These are phyloP conservation scores for Bryoglossum gracile DNA, from an alignment of 495 filamentous ascomycete genomes.

Conservation along the genomic window DNA sequence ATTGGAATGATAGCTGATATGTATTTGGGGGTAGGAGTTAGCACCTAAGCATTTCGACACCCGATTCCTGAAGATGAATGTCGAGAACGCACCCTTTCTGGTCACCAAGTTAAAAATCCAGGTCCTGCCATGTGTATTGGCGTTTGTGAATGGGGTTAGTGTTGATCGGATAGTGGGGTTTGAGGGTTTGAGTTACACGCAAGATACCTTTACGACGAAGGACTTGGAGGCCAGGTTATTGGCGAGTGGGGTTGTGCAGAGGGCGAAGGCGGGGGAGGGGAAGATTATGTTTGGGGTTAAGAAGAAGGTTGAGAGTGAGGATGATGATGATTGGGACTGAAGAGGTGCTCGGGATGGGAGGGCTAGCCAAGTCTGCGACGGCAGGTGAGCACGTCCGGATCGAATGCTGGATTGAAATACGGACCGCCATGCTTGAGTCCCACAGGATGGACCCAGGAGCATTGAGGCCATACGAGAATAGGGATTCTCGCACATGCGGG, in stretches of 20 bases:
- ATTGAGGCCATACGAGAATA: too few relatives aligned
- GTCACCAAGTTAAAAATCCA: conserved; percentile 62
- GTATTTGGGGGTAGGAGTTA: conserved; percentile 32
- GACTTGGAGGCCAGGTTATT: conserved; percentile 60
- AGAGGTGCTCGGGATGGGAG: background rate
- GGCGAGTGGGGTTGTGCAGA: conserved; percentile 48
- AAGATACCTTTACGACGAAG: conserved; percentile 53
- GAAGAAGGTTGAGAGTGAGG: conserved; percentile 32
- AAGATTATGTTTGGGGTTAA: conserved; percentile 28
- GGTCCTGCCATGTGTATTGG: conserved; percentile 69
- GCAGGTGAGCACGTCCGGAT: too few relatives aligned
- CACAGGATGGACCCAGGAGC: too few relatives aligned
- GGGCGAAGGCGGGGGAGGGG: conserved; percentile 44
- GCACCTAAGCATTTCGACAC: conserved; percentile 61
- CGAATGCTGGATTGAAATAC: too few relatives aligned
- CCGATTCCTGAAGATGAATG: conserved; percentile 59
- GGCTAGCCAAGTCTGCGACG: too few relatives aligned
- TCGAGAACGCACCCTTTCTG: conserved; percentile 66
- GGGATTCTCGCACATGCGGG: too few relatives aligned
- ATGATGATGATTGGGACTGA: conserved; percentile 61
- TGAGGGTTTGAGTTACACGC: conserved; percentile 56
- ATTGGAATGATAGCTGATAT: background rate
- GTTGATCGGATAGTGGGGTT: conserved; percentile 69
- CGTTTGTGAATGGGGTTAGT: conserved; percentile 59
- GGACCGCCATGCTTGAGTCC: too few relatives aligned